Evolutionary conservation across 2,329 filamentous ascomycete genomes (phyloP), one percentile per base, ranked within the genome.

Genomic region (Ophiostoma ulmi): DNA sequence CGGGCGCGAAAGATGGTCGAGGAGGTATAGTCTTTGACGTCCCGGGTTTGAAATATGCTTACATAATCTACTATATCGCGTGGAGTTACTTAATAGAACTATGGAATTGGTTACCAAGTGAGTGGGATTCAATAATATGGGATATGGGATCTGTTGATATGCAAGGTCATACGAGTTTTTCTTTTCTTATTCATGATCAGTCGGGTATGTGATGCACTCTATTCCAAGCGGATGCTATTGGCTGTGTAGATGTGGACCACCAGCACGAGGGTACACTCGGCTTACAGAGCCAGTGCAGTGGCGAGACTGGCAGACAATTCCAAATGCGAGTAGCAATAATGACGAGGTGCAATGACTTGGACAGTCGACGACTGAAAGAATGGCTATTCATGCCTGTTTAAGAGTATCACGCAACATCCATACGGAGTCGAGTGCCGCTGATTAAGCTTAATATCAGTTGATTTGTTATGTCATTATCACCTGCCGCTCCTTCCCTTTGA

Each of bases 1-100:
- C 74, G 75, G n/a, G 73, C 77, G 22, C 79, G 80, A 13, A 86
- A 84, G 78, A 83, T 87, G 82, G 83, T 87, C 10, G 80, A 87
- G 74, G 85, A 88, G 77, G 84, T 87, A 69, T 73, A 67, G 48
- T 20, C 3, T 35, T 8, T 35, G 55, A 3, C 3, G 22, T 20
- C 44, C 6, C 2, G 1, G 13, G 13, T 1, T 52, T 52, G 31
- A 31, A 5, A 20, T 7, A 22, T 7, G 13, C 44, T 52, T 31
- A 31, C 31, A 31, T 31, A 31, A 31, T 31, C 31, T 31, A 31
- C 3, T 31, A 31, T 31, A 31, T 31, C 31, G 31, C 31, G 31
- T 4, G 31, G 31, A 31, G 31, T 31, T 31, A 31, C 31, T 31
- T 31, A 3, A 3, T 31, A 31, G 3, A 3, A 31, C n/a, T n/a